Evolutionary conservation across 306 rosid genomes (phyloP).

Genomic region (Inga oerstediana): DNA sequence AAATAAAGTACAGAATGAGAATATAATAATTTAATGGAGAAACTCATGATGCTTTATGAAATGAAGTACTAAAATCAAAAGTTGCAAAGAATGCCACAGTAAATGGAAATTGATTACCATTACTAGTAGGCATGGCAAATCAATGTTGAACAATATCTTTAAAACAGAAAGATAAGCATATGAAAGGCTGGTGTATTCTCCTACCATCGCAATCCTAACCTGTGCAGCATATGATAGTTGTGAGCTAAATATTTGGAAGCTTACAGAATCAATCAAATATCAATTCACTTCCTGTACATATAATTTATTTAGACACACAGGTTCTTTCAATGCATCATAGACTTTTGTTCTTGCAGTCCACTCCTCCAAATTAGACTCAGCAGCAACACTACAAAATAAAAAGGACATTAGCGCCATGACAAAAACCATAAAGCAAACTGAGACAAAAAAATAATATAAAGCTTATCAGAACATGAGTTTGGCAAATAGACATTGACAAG

Average conservation of each 20-base stretch:
- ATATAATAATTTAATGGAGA: not conserved
- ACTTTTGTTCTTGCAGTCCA: too few species aligned
- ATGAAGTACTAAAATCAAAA: constrained; percentile 1
- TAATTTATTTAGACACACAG: constrained; percentile 46
- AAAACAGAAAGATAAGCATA: constrained; percentile 89
- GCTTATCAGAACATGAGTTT: constrained; percentile 30
- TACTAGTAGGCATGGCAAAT: constrained; percentile 9
- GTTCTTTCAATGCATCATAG: not conserved
- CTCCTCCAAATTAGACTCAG: too few species aligned
- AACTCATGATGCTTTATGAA: constrained; percentile 3
- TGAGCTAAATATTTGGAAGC: constrained; percentile 6
- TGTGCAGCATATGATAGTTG: constrained; percentile 37
- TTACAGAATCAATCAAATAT: not conserved
- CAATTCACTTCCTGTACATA: not conserved
- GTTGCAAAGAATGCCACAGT: constrained; percentile 2
- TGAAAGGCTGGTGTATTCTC: constrained; percentile 27
- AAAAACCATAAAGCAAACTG: not conserved
- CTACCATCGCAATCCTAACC: constrained; percentile 94
- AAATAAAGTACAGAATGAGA: not conserved
- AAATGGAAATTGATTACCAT: not conserved
- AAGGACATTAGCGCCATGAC: too few species aligned
- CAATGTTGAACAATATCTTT: not conserved
- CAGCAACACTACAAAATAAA: too few species aligned
- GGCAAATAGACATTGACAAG: constrained; percentile 56
- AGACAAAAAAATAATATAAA: not conserved